A percentile compares a stretch with the other conserved stretches of the same genome.
Conservation (phyloP, 129 eudicot species). For the Silybum marianum region DNA sequence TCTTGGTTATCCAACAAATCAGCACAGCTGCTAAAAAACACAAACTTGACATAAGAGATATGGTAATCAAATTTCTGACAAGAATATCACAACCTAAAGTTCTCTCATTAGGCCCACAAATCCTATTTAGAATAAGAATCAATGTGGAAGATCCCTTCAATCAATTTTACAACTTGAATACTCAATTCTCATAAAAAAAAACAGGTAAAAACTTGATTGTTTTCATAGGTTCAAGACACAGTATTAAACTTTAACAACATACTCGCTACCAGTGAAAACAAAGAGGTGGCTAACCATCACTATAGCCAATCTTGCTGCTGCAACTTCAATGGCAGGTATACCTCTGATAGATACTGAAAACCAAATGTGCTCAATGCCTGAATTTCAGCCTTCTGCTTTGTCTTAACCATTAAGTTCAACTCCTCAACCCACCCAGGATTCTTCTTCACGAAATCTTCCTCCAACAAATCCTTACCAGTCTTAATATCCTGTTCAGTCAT, state of each 20-base stretch:
- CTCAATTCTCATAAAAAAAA: slow-evolving; percentile 6
- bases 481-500: slow-evolving; percentile 97
- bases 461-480: slow-evolving; percentile 96
- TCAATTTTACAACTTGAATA: not conserved
- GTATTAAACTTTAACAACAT: not conserved
- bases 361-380: slow-evolving; percentile 96
- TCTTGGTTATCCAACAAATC: no score
- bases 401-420: slow-evolving; percentile 85
- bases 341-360: slow-evolving; percentile 93
- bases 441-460: slow-evolving; percentile 99
- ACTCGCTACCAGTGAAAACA: slow-evolving; percentile 2
- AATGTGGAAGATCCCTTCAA: not conserved
- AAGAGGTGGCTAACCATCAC: slow-evolving; percentile 20
- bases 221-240: not conserved
- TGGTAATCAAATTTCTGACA: not conserved
- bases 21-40: not conserved
- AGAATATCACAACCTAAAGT: not conserved
- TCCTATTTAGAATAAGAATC: not conserved
- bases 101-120: not conserved
- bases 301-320: slow-evolving; percentile 97
- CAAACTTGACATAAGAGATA: not conserved
- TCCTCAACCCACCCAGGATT: slow-evolving; percentile 98
- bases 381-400: slow-evolving; percentile 94
- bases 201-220: not conserved
- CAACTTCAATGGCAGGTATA: slow-evolving; percentile 85